These are phyloP conservation scores for Dendrocalamus sinicus DNA, from an alignment of 176 grass and related monocot genomes.

Conservation along the genomic window DNA sequence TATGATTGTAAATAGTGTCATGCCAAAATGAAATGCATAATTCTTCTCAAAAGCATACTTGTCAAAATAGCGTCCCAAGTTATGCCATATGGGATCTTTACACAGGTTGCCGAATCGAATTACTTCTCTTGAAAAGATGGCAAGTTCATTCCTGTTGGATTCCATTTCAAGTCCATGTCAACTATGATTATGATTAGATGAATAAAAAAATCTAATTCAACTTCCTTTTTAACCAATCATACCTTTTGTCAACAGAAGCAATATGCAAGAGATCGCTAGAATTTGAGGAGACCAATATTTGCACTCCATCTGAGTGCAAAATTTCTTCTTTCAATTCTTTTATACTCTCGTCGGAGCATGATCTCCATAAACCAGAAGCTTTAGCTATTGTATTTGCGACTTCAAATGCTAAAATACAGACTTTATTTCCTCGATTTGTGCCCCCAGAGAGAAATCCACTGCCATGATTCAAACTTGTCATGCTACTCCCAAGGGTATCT, in stretches of 20 bases:
- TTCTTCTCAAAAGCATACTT: constrained; percentile 53
- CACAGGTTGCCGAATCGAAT: constrained; percentile 90
- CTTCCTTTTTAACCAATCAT: constrained; percentile 22
- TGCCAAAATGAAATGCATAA: not conserved
- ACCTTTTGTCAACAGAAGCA: constrained; percentile 93
- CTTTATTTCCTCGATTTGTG: constrained; percentile 64
- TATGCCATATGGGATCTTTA: constrained; percentile 95
- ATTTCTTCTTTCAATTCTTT: constrained; percentile 73
- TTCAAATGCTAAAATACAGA: constrained; percentile 89
- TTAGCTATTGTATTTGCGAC: constrained; percentile 96
- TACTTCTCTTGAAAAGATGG: constrained; percentile 84
- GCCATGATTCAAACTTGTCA: constrained; percentile 79
- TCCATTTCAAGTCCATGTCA: constrained; percentile 40
- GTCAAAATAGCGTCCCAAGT: constrained; percentile 86
- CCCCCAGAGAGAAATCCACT: constrained; percentile 82
- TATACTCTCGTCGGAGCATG: constrained; percentile 82
- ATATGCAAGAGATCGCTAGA: constrained; percentile 67
- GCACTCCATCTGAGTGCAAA: constrained; percentile 85
- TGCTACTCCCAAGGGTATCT: constrained; percentile 88
- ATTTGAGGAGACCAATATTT: constrained; percentile 67
- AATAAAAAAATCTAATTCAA: not conserved
- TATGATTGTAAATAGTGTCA: not conserved
- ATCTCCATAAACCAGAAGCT: constrained; percentile 69
- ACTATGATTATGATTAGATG: not conserved
- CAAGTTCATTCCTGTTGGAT: constrained; percentile 84